Conservation (phyloP, 768 basidiomycete genomes). For the Collybia nuda region DNA sequence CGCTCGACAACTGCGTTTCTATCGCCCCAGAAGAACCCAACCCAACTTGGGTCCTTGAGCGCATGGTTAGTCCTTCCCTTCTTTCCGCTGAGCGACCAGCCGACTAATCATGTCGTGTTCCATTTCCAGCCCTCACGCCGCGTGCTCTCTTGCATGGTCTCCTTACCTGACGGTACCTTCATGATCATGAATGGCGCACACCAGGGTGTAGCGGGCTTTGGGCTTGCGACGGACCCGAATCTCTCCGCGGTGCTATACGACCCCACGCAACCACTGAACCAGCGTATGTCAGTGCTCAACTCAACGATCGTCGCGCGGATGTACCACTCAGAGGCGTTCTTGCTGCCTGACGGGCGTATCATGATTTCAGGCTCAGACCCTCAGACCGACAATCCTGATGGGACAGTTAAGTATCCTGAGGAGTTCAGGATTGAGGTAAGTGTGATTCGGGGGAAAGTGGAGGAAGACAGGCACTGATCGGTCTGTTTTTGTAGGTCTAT, state of each 20-base stretch:
- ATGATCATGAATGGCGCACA: slow-evolving; percentile 76
- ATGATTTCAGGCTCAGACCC: slow-evolving; percentile 79
- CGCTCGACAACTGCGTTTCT: slow-evolving; percentile 69
- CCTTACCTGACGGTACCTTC: slow-evolving; percentile 71
- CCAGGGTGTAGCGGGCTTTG: slow-evolving; percentile 73
- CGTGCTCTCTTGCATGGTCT: slow-evolving; percentile 75
- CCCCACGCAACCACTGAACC: slow-evolving; percentile 54
- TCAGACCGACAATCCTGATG: slow-evolving; percentile 43
- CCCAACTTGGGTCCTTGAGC: slow-evolving; percentile 69
- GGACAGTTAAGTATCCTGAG: slow-evolving; percentile 56
- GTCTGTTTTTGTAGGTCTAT: too few relatives aligned
- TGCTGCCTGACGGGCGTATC: slow-evolving; percentile 74
- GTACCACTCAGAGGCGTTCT: slow-evolving; percentile 76
- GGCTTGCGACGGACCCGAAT: slow-evolving; percentile 65
- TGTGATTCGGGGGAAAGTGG: too few relatives aligned
- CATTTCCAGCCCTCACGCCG: slow-evolving; percentile 64
- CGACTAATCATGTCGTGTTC: background rate
- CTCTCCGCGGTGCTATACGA: slow-evolving; percentile 70
- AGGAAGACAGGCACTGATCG: too few relatives aligned
- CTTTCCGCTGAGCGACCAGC: background rate
- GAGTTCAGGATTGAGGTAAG: slow-evolving; percentile 71
- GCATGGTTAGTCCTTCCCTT: slow-evolving; percentile 59
- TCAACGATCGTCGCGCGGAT: slow-evolving; percentile 71
- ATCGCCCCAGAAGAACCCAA: slow-evolving; percentile 65
- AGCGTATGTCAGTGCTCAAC: slow-evolving; percentile 66